phyloP scores from a whole-genome alignment of 768 basidiomycete genomes.

The Trametopsis cervina region DNA sequence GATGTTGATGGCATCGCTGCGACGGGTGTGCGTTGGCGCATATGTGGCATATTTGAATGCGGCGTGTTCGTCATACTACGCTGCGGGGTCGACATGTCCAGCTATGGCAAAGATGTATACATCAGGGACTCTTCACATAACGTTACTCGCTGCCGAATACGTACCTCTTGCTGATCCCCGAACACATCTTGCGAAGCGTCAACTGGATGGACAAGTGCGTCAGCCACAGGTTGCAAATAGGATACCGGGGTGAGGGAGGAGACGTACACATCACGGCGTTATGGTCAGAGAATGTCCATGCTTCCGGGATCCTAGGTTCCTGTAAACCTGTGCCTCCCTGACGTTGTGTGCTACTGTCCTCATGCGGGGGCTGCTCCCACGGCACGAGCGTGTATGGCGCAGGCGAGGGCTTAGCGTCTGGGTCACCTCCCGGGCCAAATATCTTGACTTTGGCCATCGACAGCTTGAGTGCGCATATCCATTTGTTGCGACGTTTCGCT shows the following conservation, averaged over 20 bases:
- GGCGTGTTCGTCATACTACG: constrained; percentile 2
- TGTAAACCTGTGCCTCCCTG: background rate
- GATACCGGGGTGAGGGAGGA: background rate
- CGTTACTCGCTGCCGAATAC: background rate
- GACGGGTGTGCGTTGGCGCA: constrained; percentile 6
- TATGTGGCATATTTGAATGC: background rate
- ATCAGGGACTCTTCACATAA: background rate
- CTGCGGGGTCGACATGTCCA: constrained; percentile 14
- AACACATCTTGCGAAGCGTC: constrained; percentile 19
- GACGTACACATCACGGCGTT: constrained; percentile 19
- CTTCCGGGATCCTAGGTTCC: constrained; percentile 9
- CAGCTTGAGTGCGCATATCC: constrained; percentile 82
- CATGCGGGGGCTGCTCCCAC: constrained; percentile 50
- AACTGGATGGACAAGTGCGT: constrained; percentile 8
- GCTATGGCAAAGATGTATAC: constrained; percentile 1
- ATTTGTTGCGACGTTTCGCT: constrained; percentile 84
- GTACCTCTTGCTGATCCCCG: constrained; percentile 18
- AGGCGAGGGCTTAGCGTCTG: constrained; percentile 45
- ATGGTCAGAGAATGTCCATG: constrained; percentile 21
- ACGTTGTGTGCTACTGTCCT: constrained; percentile 30
- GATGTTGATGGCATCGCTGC: constrained; percentile 8
- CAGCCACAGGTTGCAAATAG: background rate
- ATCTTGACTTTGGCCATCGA: constrained; percentile 64
- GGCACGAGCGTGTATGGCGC: constrained; percentile 65
- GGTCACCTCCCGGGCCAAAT: constrained; percentile 58